Conservation (phyloP, 441 rosid genomes). For the Raphanus hybrid region DNA sequence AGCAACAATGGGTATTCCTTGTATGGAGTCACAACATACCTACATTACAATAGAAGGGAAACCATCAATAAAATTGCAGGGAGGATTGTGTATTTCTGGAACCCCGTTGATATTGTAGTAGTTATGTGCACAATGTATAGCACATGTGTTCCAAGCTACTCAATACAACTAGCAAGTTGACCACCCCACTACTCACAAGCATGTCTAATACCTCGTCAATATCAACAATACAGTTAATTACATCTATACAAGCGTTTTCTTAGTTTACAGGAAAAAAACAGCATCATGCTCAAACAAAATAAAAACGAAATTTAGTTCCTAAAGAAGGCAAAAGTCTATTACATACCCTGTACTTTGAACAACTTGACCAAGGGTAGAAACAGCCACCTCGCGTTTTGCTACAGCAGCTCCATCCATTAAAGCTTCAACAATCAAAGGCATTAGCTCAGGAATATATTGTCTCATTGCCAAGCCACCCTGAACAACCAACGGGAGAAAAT, state of each 20-base stretch:
- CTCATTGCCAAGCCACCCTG: conserved; percentile 99
- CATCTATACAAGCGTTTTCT: too few species aligned
- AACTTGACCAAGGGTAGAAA: conserved; percentile 98
- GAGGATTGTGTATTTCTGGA: conserved; percentile 17
- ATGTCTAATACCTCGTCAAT: too few species aligned
- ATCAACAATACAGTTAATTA: too few species aligned
- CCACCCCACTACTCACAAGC: conserved; percentile 23
- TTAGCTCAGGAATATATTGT: conserved; percentile 87
- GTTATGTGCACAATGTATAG: conserved; percentile 23
- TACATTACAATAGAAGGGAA: conserved; percentile 42
- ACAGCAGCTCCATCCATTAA: conserved; percentile 98
- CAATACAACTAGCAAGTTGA: conserved; percentile 29
- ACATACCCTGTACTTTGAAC: conserved; percentile 98
- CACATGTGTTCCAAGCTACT: conserved; percentile 22
- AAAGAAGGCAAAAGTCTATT: conserved; percentile 34
- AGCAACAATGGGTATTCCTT: conserved; percentile 91
- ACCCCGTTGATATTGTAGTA: conserved; percentile 22
- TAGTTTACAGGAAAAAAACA: too few species aligned
- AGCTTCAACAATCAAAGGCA: conserved; percentile 99
- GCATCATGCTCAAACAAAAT: background rate
- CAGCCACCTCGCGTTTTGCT: conserved; percentile 97
- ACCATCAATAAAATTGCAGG: conserved; percentile 15
- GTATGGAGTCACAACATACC: conserved; percentile 98
- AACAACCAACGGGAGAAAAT: conserved; percentile 29
- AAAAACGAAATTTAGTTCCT: background rate